Percentiles rank a stretch among this genome's conserved stretches.
Evolutionary conservation across 1,139 yeast genomes (phyloP).

Genomic region (Lodderomyces margitis): DNA sequence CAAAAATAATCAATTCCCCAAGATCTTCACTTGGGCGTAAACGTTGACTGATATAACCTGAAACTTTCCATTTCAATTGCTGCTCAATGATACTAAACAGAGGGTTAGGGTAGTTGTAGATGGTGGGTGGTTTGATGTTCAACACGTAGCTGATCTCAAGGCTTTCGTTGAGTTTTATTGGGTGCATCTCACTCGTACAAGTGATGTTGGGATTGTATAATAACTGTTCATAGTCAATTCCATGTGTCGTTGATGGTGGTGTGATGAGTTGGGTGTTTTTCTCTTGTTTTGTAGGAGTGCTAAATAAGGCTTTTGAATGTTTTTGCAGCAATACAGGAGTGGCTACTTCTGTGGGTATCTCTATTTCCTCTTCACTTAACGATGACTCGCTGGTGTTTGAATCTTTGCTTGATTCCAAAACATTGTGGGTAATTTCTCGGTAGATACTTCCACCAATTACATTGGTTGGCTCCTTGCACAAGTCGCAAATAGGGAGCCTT

Average conservation of each 20-base stretch:
- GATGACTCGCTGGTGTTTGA: background rate
- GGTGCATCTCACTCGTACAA: constrained; percentile 18
- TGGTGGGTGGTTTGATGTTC: constrained; percentile 27
- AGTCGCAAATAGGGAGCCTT: constrained; percentile 19
- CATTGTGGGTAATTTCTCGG: constrained; percentile 4
- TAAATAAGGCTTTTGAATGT: background rate
- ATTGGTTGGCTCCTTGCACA: constrained; percentile 13
- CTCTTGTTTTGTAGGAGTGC: background rate
- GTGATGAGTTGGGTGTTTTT: constrained; percentile 12
- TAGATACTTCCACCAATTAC: constrained; percentile 9
- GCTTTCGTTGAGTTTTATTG: constrained; percentile 13
- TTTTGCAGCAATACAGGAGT: background rate
- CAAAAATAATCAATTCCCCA: constrained; percentile 41
- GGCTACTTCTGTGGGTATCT: background rate
- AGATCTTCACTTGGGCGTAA: constrained; percentile 18
- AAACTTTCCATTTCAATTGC: constrained; percentile 16
- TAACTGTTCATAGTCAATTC: constrained; percentile 5
- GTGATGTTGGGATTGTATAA: constrained; percentile 22
- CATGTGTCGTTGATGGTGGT: constrained; percentile 19
- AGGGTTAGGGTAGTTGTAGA: constrained; percentile 11
- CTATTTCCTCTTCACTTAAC: background rate
- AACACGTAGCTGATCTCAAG: constrained; percentile 23
- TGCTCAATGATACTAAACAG: constrained; percentile 16
- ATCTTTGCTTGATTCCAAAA: constrained; percentile 1
- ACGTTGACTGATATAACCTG: constrained; percentile 8